Base-by-base conservation (phyloP, 1,139 yeast genomes). In the Pichia sp. region DNA sequence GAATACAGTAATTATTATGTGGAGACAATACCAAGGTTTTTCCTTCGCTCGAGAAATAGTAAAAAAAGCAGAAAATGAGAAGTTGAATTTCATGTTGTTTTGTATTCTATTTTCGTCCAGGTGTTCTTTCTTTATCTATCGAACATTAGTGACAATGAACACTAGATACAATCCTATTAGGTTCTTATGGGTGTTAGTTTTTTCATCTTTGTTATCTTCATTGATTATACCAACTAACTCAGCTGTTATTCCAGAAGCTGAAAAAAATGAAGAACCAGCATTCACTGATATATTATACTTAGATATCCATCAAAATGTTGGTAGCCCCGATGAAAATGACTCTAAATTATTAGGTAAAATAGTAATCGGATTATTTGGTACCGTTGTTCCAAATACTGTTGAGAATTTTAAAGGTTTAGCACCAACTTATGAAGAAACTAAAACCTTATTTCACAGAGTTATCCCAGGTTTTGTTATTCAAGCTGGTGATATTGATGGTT, bases 401-500 rank as follows among this genome's bases (percentile, higher is more conserved):
- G 76, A 77, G 59, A 85, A 85, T 68, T 85, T 85, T 71, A 78
- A 80, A 64, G 77, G 80, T 49, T 68, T 84, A 53, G 70, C 84
- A 52, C 76, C 80, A 51, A 82, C 81, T 44, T 49, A 53, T 34
- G 75, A 73, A 60, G 82, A 79, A 69, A 70, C 76, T 51, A 70
- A 72, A 47, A 78, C 88, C 25, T 68, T 76, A 42, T 84, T 85
- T 77, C 92, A 85, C 73, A 72, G 94, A 65, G 83, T 85, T 44
- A 84, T 85, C 54, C 80, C 85, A 48, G 74, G 76, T 52, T 85
- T 85, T 68, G 82, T 85, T 87, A 77, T 84, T 60, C 94, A 85
- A 70, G 90, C 90, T 63, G 94, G 94, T 67, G 87, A 82, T 67
- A 80, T 82, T 71, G 75, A 77, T 64, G 87, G 87, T 57, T 76